Percentiles rank a stretch among this genome's conserved stretches.
These are phyloP conservation scores for Aspergillus egyptiacus DNA, from an alignment of 495 filamentous ascomycete species.

Conservation along the genomic window DNA sequence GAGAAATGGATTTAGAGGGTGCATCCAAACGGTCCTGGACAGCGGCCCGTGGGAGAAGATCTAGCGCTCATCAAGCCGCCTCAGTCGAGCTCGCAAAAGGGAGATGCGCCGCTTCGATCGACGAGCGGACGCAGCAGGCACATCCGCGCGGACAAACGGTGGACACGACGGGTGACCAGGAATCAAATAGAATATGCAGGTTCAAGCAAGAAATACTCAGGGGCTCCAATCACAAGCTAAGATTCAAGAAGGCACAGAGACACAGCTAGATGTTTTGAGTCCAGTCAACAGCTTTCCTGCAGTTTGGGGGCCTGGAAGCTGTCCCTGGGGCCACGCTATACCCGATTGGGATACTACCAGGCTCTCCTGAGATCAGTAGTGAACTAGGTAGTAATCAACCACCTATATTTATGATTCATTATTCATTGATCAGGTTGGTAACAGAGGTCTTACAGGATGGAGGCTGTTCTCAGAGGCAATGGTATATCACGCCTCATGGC, in stretches of 20 bases:
- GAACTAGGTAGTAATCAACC: no score
- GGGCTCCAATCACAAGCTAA: background rate
- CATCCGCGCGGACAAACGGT: conserved; percentile 25
- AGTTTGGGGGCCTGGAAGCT: conserved; percentile 17
- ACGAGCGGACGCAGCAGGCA: conserved; percentile 35
- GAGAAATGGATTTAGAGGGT: conserved; percentile 97
- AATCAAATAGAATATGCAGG: background rate
- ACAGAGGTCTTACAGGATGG: no score
- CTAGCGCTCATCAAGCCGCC: conserved; percentile 42
- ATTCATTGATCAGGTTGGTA: no score
- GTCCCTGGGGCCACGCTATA: conserved; percentile 20
- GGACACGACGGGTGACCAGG: background rate
- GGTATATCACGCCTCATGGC: no score
- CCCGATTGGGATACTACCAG: conserved; percentile 10
- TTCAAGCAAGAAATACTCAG: background rate
- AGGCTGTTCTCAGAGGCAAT: no score
- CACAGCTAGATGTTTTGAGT: conserved; percentile 1
- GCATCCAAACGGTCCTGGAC: conserved; percentile 74
- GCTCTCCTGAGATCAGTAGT: background rate
- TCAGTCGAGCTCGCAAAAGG: conserved; percentile 18
- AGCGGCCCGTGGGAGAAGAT: conserved; percentile 36
- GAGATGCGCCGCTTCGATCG: conserved; percentile 25
- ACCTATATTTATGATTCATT: no score
- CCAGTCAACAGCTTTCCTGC: conserved; percentile 19
- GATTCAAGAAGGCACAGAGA: background rate